Conservation (phyloP, 208 protist species). For the Acanthamoeba healyi region DNA sequence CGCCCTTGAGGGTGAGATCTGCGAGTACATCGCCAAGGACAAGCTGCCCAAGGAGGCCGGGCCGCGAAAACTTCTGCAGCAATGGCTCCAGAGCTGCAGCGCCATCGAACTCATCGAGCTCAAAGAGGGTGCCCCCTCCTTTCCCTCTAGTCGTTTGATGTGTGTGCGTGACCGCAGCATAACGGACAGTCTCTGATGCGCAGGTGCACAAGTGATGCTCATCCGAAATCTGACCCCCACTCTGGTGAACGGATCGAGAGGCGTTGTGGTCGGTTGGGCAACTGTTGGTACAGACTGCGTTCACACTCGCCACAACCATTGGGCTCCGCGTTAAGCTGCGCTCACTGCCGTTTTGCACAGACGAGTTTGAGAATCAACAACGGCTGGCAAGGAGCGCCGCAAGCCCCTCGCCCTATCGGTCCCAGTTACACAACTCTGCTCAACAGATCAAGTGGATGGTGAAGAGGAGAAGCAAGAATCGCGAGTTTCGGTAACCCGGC, state of each 20-base stretch:
- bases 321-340: too few relatives aligned
- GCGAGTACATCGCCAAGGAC: neutral
- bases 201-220: constrained; percentile 87
- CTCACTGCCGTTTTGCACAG: too few relatives aligned
- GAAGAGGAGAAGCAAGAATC: neutral
- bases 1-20: neutral
- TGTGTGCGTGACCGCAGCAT: neutral
- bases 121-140: neutral
- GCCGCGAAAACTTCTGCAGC: neutral
- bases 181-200: constrained; percentile 50
- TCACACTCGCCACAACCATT: neutral
- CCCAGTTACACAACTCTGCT: neutral
- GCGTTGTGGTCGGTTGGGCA: constrained; percentile 75
- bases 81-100: neutral
- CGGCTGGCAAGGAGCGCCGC: neutral
- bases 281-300: neutral
- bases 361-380: neutral
- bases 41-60: neutral
- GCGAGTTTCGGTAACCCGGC: neutral
- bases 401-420: constrained; percentile 43
- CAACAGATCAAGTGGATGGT: neutral
- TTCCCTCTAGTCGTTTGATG: neutral
- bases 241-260: constrained; percentile 85
- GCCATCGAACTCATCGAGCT: neutral
- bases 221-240: constrained; percentile 80